Conservation (phyloP, 164 flowering plant species). For the Platanus orientalis region DNA sequence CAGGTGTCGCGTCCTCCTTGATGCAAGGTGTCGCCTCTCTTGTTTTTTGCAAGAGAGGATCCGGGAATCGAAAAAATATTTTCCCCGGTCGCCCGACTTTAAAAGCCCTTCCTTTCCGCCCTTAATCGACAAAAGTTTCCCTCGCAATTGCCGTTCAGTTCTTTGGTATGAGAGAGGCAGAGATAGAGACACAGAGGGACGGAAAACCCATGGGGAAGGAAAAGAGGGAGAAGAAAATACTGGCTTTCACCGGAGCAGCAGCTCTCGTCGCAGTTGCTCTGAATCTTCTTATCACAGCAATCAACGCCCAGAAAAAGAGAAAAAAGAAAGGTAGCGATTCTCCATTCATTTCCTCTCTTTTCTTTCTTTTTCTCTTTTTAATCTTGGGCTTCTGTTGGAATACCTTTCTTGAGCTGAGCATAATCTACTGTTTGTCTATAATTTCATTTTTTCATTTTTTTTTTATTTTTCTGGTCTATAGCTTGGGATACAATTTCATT, state of each 20-base stretch:
- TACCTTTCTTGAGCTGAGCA: neutral
- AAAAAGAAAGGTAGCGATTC: conserved; percentile 48
- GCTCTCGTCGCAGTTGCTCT: conserved; percentile 65
- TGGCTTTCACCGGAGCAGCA: conserved; percentile 71
- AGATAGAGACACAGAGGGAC: conserved; percentile 1
- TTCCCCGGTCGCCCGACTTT: neutral
- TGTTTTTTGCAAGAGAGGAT: too few relatives aligned
- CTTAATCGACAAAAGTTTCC: conserved; percentile 15
- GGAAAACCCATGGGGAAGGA: conserved; percentile 12
- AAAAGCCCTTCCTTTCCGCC: neutral
- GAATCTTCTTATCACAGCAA: conserved; percentile 50
- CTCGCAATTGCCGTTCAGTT: conserved; percentile 29
- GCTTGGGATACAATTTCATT: neutral
- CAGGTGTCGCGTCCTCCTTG: too few relatives aligned
- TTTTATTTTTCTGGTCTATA: neutral
- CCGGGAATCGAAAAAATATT: too few relatives aligned
- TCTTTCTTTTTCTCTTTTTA: neutral
- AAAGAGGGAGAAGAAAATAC: conserved; percentile 28
- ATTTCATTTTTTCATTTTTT: neutral
- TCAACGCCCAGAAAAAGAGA: conserved; percentile 36
- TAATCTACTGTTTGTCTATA: too few relatives aligned
- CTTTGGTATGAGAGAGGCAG: neutral
- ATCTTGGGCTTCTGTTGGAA: neutral
- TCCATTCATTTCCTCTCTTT: neutral
- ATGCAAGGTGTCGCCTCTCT: too few relatives aligned